phyloP scores from a whole-genome alignment of 2,329 filamentous ascomycete genomes.

The Nemania serpens region DNA sequence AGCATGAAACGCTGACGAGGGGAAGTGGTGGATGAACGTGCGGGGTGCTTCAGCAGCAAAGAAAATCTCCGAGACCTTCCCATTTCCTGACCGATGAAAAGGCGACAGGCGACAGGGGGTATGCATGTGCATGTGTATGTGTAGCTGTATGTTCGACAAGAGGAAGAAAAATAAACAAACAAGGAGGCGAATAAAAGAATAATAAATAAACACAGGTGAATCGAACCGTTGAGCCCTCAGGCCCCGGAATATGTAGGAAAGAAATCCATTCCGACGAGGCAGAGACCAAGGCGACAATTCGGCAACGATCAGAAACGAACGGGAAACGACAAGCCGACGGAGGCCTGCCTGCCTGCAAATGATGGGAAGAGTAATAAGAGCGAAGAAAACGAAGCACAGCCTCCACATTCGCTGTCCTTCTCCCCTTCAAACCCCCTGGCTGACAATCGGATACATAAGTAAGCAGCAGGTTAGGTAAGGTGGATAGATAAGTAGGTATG shows the following conservation, averaged over 20 bases:
- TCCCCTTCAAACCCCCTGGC: too few relatives aligned
- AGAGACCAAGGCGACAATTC: too few relatives aligned
- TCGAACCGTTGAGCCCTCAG: background rate
- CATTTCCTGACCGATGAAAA: background rate
- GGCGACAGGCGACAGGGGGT: too few relatives aligned
- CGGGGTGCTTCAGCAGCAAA: background rate
- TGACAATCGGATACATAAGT: too few relatives aligned
- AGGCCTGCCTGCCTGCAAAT: background rate
- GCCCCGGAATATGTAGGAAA: too few relatives aligned
- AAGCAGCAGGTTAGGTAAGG: too few relatives aligned
- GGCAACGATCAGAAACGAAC: too few relatives aligned
- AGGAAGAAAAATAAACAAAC: background rate
- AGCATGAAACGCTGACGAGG: slow-evolving; percentile 4
- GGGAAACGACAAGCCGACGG: background rate
- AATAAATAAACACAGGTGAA: background rate
- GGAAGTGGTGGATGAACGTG: background rate
- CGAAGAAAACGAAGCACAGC: background rate
- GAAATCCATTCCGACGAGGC: too few relatives aligned
- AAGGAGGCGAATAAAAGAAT: too few relatives aligned
- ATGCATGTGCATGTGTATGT: too few relatives aligned
- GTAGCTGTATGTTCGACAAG: too few relatives aligned
- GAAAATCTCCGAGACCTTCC: background rate
- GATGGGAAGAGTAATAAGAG: background rate
- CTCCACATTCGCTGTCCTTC: background rate
- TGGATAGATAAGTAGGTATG: too few relatives aligned